phyloP scores from a whole-genome alignment of 345 rosid species.

The Rhizophora mangle region DNA sequence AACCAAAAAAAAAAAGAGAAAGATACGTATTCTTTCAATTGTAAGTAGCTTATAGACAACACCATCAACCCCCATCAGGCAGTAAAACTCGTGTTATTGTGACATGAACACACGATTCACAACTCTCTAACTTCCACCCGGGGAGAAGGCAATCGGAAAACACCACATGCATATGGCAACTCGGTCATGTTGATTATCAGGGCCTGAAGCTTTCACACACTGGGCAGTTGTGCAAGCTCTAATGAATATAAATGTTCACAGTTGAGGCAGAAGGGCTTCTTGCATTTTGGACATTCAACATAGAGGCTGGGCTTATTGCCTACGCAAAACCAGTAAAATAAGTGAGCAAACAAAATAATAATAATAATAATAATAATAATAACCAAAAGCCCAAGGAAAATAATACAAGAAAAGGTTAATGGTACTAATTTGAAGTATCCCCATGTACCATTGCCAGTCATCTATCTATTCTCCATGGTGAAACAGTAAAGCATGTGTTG shows the following conservation, averaged over 20 bases:
- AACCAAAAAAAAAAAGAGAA: background rate
- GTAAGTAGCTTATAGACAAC: too few relatives aligned
- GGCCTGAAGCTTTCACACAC: constrained; percentile 70
- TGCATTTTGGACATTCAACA: constrained; percentile 68
- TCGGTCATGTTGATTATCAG: constrained; percentile 1
- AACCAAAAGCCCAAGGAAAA: background rate
- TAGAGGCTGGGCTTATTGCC: constrained; percentile 51
- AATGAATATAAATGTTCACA: constrained; percentile 93
- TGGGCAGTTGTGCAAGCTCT: constrained; percentile 91
- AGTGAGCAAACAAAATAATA: background rate
- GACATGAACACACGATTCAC: too few relatives aligned
- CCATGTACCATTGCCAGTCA: background rate
- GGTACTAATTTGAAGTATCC: background rate
- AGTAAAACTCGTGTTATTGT: background rate
- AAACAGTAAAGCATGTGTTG: background rate
- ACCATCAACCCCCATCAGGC: background rate
- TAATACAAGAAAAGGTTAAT: too few relatives aligned
- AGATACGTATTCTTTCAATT: background rate
- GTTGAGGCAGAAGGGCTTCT: constrained; percentile 69
- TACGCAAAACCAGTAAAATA: constrained; percentile 27
- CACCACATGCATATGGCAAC: background rate
- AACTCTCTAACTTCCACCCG: too few relatives aligned
- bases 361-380: too few relatives aligned
- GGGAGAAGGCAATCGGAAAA: too few relatives aligned
- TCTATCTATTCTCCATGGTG: background rate